phyloP scores from a whole-genome alignment of 768 basidiomycete genomes.

The Boletus pseudo-olivaceus region DNA sequence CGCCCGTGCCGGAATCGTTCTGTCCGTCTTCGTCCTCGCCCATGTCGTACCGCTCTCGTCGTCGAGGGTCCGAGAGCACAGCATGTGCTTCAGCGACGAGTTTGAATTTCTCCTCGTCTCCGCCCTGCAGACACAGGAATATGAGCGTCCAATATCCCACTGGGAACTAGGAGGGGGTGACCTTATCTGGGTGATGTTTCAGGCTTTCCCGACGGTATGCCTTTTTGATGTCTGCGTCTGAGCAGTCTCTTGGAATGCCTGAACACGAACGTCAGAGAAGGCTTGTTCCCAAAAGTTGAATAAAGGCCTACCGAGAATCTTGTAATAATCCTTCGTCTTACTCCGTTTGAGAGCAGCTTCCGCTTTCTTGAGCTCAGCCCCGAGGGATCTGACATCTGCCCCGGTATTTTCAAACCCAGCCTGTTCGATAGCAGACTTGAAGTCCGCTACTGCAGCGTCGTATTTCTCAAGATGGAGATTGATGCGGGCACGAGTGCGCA shows the following conservation, averaged over 20 bases:
- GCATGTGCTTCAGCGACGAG: constrained; percentile 78
- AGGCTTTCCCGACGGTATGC: constrained; percentile 85
- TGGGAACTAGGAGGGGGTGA: constrained; percentile 19
- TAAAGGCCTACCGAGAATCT: constrained; percentile 51
- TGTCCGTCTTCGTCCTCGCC: constrained; percentile 79
- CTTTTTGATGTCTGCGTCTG: constrained; percentile 80
- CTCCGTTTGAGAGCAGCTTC: constrained; percentile 80
- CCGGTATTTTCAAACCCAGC: constrained; percentile 62
- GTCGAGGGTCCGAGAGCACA: constrained; percentile 73
- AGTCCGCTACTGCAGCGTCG: constrained; percentile 69
- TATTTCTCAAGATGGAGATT: constrained; percentile 70
- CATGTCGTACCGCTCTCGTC: constrained; percentile 72
- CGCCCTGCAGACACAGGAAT: constrained; percentile 52
- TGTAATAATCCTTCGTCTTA: constrained; percentile 89
- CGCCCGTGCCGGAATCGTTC: constrained; percentile 39
- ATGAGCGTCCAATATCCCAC: constrained; percentile 3
- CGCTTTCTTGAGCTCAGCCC: constrained; percentile 70
- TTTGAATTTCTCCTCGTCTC: constrained; percentile 96
- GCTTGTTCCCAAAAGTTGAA: neutral
- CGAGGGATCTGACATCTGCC: constrained; percentile 59
- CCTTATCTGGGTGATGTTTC: constrained; percentile 85
- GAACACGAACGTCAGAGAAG: constrained; percentile 5
- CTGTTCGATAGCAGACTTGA: constrained; percentile 75
- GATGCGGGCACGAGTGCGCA: constrained; percentile 82
- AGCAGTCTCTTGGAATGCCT: constrained; percentile 50